Conservation (phyloP, 495 filamentous ascomycete species). For the Lasiosphaeria hispida region DNA sequence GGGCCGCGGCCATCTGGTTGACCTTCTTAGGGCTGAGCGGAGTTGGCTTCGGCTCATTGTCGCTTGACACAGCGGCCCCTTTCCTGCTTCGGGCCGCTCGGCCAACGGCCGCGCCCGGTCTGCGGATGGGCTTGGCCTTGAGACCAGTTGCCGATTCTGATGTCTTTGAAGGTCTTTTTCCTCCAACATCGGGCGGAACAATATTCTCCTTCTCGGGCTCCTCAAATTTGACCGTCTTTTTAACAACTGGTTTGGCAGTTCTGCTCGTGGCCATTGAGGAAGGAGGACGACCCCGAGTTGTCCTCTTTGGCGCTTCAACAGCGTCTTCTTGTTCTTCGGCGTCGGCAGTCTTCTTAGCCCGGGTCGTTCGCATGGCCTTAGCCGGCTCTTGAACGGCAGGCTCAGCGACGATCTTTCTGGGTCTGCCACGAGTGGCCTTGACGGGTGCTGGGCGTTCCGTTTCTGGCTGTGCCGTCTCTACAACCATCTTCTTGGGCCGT, state of each 20-base stretch:
- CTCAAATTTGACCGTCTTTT: slow-evolving; percentile 57
- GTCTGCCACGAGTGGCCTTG: slow-evolving; percentile 39
- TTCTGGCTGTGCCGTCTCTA: slow-evolving; percentile 18
- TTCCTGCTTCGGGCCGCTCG: slow-evolving; percentile 19
- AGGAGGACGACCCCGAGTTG: slow-evolving; percentile 39
- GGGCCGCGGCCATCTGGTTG: slow-evolving; percentile 44
- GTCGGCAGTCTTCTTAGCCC: slow-evolving; percentile 33
- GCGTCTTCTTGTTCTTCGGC: slow-evolving; percentile 22
- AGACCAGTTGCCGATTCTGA: slow-evolving; percentile 22
- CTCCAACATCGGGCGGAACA: slow-evolving; percentile 25
- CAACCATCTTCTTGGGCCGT: slow-evolving; percentile 42
- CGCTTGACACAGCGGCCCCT: slow-evolving; percentile 6
- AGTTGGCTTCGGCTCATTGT: slow-evolving; percentile 27
- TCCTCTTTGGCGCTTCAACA: slow-evolving; percentile 34
- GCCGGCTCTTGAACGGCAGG: slow-evolving; percentile 25
- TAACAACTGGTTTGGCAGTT: slow-evolving; percentile 37
- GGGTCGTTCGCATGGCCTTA: slow-evolving; percentile 31
- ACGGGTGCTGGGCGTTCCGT: slow-evolving; percentile 21
- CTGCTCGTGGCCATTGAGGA: slow-evolving; percentile 26
- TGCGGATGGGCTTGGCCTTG: slow-evolving; percentile 28
- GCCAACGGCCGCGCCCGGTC: slow-evolving; percentile 16
- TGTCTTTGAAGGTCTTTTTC: slow-evolving; percentile 27
- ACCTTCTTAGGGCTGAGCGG: slow-evolving; percentile 57
- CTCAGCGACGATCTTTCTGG: slow-evolving; percentile 41
- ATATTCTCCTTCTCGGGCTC: slow-evolving; percentile 59